phyloP scores from a whole-genome alignment of 2,329 filamentous ascomycete genomes.

The Pyricularia pennisetigena region DNA sequence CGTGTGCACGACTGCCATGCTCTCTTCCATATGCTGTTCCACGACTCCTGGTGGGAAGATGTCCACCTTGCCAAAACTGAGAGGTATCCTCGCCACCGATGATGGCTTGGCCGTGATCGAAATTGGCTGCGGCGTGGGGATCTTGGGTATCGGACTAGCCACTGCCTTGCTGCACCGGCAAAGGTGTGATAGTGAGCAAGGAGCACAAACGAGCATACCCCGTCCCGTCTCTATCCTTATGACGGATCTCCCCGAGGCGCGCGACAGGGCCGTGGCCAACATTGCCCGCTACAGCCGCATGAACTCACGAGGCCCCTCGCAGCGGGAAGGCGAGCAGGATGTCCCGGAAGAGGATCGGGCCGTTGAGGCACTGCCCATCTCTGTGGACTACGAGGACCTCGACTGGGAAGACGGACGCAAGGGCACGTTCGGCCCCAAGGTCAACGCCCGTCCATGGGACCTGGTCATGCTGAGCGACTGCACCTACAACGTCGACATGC shows the following conservation, averaged over 20 bases:
- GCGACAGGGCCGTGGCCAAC: constrained; percentile 37
- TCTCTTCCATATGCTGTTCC: constrained; percentile 17
- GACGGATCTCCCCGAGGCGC: constrained; percentile 46
- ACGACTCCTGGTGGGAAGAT: constrained; percentile 12
- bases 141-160: constrained; percentile 40
- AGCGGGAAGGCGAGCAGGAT: constrained; percentile 8
- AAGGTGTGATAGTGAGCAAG: neutral
- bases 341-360: constrained; percentile 6
- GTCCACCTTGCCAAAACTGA: constrained; percentile 12
- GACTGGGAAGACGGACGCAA: constrained; percentile 44
- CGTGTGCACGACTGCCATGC: constrained; percentile 30
- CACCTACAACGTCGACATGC: constrained; percentile 49
- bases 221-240: constrained; percentile 18
- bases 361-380: neutral
- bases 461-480: constrained; percentile 48
- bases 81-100: neutral
- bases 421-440: constrained; percentile 32
- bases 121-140: constrained; percentile 46
- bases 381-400: constrained; percentile 40
- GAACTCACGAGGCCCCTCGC: neutral
- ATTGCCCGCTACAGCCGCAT: constrained; percentile 19
- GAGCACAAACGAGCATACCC: neutral
- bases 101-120: constrained; percentile 36
- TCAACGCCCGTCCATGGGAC: constrained; percentile 34
- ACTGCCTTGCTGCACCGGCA: constrained; percentile 9